These are phyloP conservation scores for Millerozyma miso DNA, from an alignment of 805 yeast species.

Conservation along the genomic window DNA sequence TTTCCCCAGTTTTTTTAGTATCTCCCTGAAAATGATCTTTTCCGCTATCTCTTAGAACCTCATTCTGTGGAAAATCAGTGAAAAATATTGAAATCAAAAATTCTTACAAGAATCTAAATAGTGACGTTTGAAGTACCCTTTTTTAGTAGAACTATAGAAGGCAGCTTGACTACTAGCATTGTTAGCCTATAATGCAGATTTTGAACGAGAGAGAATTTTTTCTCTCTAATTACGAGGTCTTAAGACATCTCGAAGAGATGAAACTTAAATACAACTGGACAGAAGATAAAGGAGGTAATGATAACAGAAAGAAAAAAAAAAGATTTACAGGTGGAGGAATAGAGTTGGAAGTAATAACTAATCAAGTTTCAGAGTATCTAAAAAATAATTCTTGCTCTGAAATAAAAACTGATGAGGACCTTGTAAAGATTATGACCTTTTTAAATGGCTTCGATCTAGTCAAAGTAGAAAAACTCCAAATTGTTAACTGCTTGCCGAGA, in stretches of 20 bases:
- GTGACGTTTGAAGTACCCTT: too few relatives aligned
- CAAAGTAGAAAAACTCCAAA: conserved; percentile 80
- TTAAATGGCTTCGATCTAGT: conserved; percentile 56
- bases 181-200: conserved; percentile 35
- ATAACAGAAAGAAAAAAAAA: conserved; percentile 22
- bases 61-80: too few relatives aligned
- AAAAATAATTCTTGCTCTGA: conserved; percentile 20
- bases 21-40: not conserved
- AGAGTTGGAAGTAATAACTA: conserved; percentile 46
- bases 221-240: conserved; percentile 64
- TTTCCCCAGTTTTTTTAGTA: not conserved
- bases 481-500: conserved; percentile 75
- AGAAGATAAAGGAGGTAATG: conserved; percentile 30
- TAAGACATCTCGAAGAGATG: conserved; percentile 46
- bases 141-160: too few relatives aligned
- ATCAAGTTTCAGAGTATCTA: conserved; percentile 44
- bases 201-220: conserved; percentile 51
- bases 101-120: too few relatives aligned
- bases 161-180: too few relatives aligned
- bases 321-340: conserved; percentile 38
- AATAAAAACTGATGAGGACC: conserved; percentile 18
- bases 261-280: conserved; percentile 47
- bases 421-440: conserved; percentile 38
- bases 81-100: too few relatives aligned
- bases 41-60: not conserved